Conservation (phyloP, 164 flowering plant genomes). For the Nelumbo lutea region DNA sequence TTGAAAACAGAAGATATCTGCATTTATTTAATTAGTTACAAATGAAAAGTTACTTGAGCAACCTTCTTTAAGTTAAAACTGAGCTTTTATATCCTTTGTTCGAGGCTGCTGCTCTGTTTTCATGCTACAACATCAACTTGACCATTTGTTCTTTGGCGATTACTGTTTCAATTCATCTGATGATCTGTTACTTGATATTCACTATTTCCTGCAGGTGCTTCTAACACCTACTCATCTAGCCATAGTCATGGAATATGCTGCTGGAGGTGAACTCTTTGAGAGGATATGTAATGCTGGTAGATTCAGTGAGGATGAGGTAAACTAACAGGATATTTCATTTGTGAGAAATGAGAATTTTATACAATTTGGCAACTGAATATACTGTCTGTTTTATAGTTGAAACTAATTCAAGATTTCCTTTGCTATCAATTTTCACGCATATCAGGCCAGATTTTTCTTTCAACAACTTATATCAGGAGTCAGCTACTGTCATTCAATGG, state of each 20-base stretch:
- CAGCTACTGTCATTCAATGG: constrained; percentile 92
- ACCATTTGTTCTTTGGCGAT: too few relatives aligned
- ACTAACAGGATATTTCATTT: not conserved
- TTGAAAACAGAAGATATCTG: too few relatives aligned
- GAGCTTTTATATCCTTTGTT: too few relatives aligned
- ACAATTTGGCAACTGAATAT: not conserved
- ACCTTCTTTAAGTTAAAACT: too few relatives aligned
- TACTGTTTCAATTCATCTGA: too few relatives aligned
- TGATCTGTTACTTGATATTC: not conserved
- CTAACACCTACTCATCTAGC: constrained; percentile 81
- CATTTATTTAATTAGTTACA: too few relatives aligned
- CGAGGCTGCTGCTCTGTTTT: too few relatives aligned
- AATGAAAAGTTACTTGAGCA: too few relatives aligned
- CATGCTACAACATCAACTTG: too few relatives aligned
- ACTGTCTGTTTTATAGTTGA: not conserved
- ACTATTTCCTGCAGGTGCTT: constrained; percentile 41
- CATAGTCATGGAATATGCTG: constrained; percentile 88
- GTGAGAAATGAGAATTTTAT: not conserved
- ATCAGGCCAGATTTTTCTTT: constrained; percentile 83
- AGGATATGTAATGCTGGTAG: constrained; percentile 78
- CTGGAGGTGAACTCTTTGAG: constrained; percentile 82
- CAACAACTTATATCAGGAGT: constrained; percentile 97
- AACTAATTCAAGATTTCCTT: not conserved
- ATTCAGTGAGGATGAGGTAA: constrained; percentile 88
- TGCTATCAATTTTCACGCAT: constrained; percentile 4